These are phyloP conservation scores for Cladophialophora bantiana DNA, from an alignment of 2,329 filamentous ascomycete species.

Conservation along the genomic window DNA sequence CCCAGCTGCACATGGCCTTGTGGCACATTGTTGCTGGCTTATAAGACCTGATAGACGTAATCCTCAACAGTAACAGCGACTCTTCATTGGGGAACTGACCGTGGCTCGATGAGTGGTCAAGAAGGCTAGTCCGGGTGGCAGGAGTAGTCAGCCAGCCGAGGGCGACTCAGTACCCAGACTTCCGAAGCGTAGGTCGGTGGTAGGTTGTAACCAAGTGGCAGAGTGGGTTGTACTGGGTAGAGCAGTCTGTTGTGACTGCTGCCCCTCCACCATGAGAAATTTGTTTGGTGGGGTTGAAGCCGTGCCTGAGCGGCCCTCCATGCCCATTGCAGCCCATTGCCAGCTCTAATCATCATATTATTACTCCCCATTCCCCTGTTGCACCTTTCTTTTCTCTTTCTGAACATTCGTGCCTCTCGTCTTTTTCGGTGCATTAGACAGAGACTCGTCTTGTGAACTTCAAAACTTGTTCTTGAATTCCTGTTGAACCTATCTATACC, in stretches of 20 bases:
- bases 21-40: constrained; percentile 22
- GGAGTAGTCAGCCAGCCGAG: constrained; percentile 26
- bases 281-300: constrained; percentile 28
- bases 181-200: background rate
- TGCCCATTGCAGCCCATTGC: constrained; percentile 5
- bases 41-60: constrained; percentile 14
- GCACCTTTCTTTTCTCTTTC: constrained; percentile 32
- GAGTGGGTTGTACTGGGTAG: too few species aligned
- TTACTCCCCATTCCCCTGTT: constrained; percentile 39
- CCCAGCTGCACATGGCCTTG: constrained; percentile 28
- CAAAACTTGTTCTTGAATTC: constrained; percentile 1
- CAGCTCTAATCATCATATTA: constrained; percentile 31
- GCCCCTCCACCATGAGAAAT: constrained; percentile 36
- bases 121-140: constrained; percentile 1
- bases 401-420: constrained; percentile 38
- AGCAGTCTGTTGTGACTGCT: background rate
- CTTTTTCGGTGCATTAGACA: constrained; percentile 43
- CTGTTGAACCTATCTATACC: constrained; percentile 2
- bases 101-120: constrained; percentile 33
- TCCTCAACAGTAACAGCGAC: constrained; percentile 1
- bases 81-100: constrained; percentile 29
- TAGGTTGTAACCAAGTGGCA: background rate
- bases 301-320: constrained; percentile 1
- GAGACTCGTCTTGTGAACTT: constrained; percentile 31
- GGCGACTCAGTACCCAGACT: constrained; percentile 29